Evolutionary conservation across 805 yeast genomes (phyloP), one percentile per base, ranked within the genome.

Genomic region (Geotrichum ghanense): DNA sequence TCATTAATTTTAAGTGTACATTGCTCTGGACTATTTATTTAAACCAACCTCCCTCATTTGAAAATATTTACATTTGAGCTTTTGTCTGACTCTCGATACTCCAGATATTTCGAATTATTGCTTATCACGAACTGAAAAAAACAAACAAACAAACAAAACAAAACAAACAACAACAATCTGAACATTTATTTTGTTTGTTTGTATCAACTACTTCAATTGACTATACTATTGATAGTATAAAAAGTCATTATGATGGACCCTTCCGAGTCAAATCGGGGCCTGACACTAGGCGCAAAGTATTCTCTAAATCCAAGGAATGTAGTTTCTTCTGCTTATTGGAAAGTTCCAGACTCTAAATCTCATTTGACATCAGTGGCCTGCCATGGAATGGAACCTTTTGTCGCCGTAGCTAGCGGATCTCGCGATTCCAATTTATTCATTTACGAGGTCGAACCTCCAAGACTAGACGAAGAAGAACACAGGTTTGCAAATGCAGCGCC

Each of bases 341-440:
- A 53, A 40, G 62, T 68, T 2, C 71, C 71, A 1, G 72, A 68
- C 49, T 41, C 53, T 22, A 41, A 52, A 10, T 52, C 56, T 39
- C 63, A 61, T 44, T 53, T 68, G 26, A 63, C 70, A 0, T 52
- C 64, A 3, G 48, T 68, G 2, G 68, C 67, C 1, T 51, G 61
- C 12, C 68, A 66, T 44, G 60, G 58, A 31, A 50, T 57, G 5
- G 56, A 56, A n/a, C 70, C 73, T 1, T 57, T 71, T 3, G 58
- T 79, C 44, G 83, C 82, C 1, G 69, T 78, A n/a, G 72, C 79
- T 3, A 71, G 78, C 48, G 82, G 77, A 3, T 67, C 70, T 44
- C 42, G 53, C 5, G 63, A 60, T 10, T 62, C 70, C 50, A 77
- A 78, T 52, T 63, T 77, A 47, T 77, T 70, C 50, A 67, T 77